These are phyloP conservation scores for Stereum hirsutum DNA, from an alignment of 1,284 basidiomycete species.

Conservation along the genomic window DNA sequence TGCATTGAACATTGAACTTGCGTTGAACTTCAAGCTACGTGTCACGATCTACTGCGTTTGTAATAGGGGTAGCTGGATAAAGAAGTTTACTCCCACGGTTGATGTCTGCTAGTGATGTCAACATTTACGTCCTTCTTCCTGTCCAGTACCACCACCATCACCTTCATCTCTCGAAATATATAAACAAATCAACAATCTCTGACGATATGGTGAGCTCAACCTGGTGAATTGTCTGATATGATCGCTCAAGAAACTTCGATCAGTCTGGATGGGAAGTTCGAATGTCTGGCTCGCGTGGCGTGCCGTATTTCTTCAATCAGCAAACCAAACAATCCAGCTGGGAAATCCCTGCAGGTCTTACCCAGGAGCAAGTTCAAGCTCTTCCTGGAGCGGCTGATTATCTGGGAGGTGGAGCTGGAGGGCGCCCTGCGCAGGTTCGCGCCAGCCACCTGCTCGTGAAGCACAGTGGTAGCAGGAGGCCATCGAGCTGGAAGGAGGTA, in stretches of 20 bases:
- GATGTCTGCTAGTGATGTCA: too few relatives aligned
- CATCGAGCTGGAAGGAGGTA: constrained; percentile 90
- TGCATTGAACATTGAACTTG: too few relatives aligned
- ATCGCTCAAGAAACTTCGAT: neutral
- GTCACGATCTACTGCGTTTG: too few relatives aligned
- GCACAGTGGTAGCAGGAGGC: constrained; percentile 79
- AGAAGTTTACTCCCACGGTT: too few relatives aligned
- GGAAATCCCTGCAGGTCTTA: constrained; percentile 69
- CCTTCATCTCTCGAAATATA: too few relatives aligned
- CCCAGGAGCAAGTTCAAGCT: constrained; percentile 46
- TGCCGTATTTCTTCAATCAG: constrained; percentile 88
- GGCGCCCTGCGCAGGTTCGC: constrained; percentile 61
- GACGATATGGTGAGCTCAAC: neutral
- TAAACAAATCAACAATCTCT: too few relatives aligned
- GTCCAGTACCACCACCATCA: too few relatives aligned
- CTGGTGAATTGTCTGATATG: too few relatives aligned
- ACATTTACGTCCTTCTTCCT: too few relatives aligned
- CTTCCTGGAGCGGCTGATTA: constrained; percentile 64
- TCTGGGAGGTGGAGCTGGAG: constrained; percentile 17
- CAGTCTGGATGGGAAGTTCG: constrained; percentile 64
- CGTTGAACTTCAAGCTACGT: too few relatives aligned
- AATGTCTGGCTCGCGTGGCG: constrained; percentile 68
- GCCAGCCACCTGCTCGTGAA: constrained; percentile 96
- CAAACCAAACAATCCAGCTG: constrained; percentile 70
- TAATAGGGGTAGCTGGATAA: too few relatives aligned